Conservation (phyloP, 805 yeast genomes). For the Kuraishia cidri region DNA sequence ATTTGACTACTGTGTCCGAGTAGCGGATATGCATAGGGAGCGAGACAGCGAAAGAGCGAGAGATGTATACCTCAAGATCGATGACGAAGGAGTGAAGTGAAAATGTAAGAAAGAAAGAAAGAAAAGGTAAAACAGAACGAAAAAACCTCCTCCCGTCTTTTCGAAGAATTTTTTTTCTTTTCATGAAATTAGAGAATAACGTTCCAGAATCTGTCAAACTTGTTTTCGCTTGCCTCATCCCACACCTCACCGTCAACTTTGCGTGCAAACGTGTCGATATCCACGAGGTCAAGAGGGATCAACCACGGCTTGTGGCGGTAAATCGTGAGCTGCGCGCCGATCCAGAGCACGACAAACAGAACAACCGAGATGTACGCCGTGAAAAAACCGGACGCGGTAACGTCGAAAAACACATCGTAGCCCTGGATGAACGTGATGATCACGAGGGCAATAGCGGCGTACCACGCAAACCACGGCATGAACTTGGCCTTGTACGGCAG, state of each 20-base stretch:
- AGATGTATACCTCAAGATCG: not conserved
- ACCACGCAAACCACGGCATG: conserved; percentile 63
- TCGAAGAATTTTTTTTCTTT: not conserved
- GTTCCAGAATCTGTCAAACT: conserved; percentile 51
- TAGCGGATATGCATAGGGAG: too few species aligned
- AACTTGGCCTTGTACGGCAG: conserved; percentile 69
- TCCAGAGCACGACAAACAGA: conserved; percentile 46
- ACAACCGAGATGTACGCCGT: conserved; percentile 71
- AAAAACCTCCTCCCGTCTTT: not conserved
- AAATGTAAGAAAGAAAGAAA: too few species aligned
- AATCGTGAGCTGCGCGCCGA: conserved; percentile 37
- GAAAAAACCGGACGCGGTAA: conserved; percentile 45
- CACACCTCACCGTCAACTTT: conserved; percentile 51
- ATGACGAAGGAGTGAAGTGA: too few species aligned
- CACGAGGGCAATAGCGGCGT: conserved; percentile 43
- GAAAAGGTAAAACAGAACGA: too few species aligned
- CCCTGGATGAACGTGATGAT: conserved; percentile 34
- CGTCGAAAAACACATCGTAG: conserved; percentile 48
- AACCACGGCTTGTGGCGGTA: conserved; percentile 38
- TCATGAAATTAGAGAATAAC: conserved; percentile 23
- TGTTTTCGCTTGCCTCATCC: conserved; percentile 45
- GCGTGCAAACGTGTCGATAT: conserved; percentile 60
- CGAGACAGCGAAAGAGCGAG: not conserved
- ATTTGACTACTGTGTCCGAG: too few species aligned
- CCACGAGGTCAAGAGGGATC: conserved; percentile 49